Conservation (phyloP, 768 basidiomycete genomes). For the Pleurotus ostreatus region DNA sequence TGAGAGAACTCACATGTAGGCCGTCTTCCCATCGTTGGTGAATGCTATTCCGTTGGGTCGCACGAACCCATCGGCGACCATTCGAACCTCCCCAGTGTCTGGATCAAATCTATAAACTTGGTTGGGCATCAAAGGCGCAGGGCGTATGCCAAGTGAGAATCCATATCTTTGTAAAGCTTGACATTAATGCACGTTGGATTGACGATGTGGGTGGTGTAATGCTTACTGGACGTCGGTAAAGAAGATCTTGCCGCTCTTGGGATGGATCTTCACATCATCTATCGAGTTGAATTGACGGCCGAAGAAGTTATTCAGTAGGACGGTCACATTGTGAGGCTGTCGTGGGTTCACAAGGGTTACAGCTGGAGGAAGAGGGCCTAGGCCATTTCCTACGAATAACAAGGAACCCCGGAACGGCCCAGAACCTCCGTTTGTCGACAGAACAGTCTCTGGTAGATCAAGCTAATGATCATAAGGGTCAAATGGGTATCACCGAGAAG, state of each 20-base stretch:
- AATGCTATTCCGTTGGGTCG: conserved; percentile 75
- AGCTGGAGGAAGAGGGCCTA: conserved; percentile 56
- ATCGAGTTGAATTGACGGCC: conserved; percentile 80
- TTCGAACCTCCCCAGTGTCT: conserved; percentile 55
- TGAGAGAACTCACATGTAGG: conserved; percentile 48
- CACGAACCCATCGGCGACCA: conserved; percentile 74
- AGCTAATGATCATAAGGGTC: conserved; percentile 36
- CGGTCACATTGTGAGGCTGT: conserved; percentile 61
- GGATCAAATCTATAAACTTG: conserved; percentile 80
- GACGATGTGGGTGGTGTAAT: not conserved
- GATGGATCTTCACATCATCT: conserved; percentile 75
- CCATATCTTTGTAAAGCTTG: conserved; percentile 47
- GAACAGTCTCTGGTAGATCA: conserved; percentile 51
- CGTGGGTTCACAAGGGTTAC: conserved; percentile 61
- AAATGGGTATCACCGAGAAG: not conserved
- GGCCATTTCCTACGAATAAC: conserved; percentile 61
- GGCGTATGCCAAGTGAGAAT: conserved; percentile 61
- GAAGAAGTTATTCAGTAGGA: conserved; percentile 73
- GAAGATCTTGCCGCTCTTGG: conserved; percentile 57
- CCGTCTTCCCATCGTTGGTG: conserved; percentile 54
- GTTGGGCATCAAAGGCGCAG: conserved; percentile 58
- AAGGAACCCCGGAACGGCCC: conserved; percentile 57
- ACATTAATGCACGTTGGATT: not conserved
- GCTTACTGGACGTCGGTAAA: conserved; percentile 72
- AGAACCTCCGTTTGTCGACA: conserved; percentile 70